Evolutionary conservation across 2,329 filamentous ascomycete species (phyloP), one percentile per base, ranked within the genome.

Genomic region (Scedosporium dehoogii): DNA sequence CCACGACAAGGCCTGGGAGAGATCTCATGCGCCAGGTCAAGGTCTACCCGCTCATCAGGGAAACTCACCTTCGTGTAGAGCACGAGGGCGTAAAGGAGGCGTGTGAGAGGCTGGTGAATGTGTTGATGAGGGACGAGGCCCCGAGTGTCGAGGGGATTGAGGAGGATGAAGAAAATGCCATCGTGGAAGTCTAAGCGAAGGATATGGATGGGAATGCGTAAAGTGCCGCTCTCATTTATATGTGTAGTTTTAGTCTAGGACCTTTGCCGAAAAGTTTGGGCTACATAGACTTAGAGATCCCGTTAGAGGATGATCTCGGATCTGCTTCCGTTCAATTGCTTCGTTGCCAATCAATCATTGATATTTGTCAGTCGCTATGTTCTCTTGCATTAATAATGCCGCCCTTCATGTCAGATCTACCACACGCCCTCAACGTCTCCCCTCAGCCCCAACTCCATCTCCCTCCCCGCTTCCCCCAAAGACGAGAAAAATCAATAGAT

Each of bases 81-180:
- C 81, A 96, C 69, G 91, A 96, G 56, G 87, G 81, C 16, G 90
- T 97, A 2, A 81, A 84, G 66, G 92, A 96, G 68, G 90, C 86
- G 0, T 96, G 90, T 69, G 94, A 97, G 73, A 82, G 94, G 63
- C 72, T 97, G 60, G 94, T 99, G 57, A 91, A 99, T 71, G 86
- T 96, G 6, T 73, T 96, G 64, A 91, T 92, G 85, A 81, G 90
- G 62, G 90, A 92, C 55, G 92, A 94, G 71, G 86, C 76, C 10
- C 33, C 33, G 33, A 38, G 2, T 6, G 83, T 81, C 58, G 82
- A 76, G 14, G 70, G 67, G 3, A 78, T 75, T 55, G 79, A 75
- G 1, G 77, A 80, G 53, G 81, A 84, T 5, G 82, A 85, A 16
- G 78, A 84, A 23, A 77, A 84, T 44, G 74, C 78, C 65, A 76